A percentile compares a stretch with the other conserved stretches of the same genome.
These are phyloP conservation scores for Thermomucor indicae-seudaticae DNA, from an alignment of 371 early-diverging fungal species.

Conservation along the genomic window DNA sequence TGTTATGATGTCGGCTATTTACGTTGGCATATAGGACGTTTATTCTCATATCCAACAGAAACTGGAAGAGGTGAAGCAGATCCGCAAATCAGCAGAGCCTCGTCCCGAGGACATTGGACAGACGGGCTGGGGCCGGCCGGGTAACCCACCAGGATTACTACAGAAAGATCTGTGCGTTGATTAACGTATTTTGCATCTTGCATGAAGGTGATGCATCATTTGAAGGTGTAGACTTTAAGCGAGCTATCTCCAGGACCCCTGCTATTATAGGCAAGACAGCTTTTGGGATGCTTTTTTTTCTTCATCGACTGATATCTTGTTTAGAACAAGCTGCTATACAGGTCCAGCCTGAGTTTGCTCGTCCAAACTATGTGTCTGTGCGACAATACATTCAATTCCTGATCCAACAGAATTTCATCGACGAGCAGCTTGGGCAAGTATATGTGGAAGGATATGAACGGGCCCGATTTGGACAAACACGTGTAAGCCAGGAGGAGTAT, in stretches of 20 bases:
- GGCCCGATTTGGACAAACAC: conserved; percentile 46
- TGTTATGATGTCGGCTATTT: too few relatives aligned
- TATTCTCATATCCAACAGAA: conserved; percentile 50
- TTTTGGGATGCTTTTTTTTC: not conserved
- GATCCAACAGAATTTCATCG: conserved; percentile 41
- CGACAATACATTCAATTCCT: conserved; percentile 57
- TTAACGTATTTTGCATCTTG: too few relatives aligned
- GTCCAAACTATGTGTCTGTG: conserved; percentile 49
- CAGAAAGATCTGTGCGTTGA: not conserved
- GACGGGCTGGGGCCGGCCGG: conserved; percentile 61
- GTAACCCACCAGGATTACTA: conserved; percentile 14
- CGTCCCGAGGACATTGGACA: conserved; percentile 50
- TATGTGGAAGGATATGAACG: conserved; percentile 57
- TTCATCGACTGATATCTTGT: not conserved
- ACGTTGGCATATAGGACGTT: conserved; percentile 40
- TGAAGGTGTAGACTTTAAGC: conserved; percentile 59
- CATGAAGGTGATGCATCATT: conserved; percentile 38
- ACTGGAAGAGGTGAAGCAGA: conserved; percentile 47
- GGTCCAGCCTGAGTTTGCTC: conserved; percentile 31
- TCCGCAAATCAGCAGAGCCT: conserved; percentile 52
- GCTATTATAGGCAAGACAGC: conserved; percentile 50
- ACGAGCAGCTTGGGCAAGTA: conserved; percentile 40
- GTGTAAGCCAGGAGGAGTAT: conserved; percentile 32
- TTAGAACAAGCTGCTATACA: conserved; percentile 51
- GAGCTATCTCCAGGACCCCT: conserved; percentile 61